Base-by-base conservation (phyloP, 371 early-diverging fungal genomes). In the Coemansia sp. region DNA sequence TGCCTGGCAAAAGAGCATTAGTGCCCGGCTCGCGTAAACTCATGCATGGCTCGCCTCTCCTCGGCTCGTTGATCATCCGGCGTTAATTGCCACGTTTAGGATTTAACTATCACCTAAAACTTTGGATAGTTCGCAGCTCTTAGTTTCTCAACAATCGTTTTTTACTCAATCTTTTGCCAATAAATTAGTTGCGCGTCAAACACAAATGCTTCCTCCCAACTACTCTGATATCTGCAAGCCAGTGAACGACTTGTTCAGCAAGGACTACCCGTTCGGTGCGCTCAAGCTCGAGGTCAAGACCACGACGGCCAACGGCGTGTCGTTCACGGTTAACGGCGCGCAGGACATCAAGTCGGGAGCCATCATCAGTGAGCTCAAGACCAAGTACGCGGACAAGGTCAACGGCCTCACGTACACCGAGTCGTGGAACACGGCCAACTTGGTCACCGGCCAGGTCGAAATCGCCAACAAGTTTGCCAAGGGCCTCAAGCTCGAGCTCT, bases 261-360 rank as follows among this genome's bases (percentile, higher is more conserved):
- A 97, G 87, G 98, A 98, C 85, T 97, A 85, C 84, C 96, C 97
- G 72, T 87, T 92, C 69, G 95, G 95, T 69, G 84, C 88, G 66
- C 89, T 91, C 76, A 96, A 95, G 89, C 91, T 97, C 72, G 99
- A 98, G 82, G 91, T 94, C 81, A 95, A 96, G 90, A 93, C 95
- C 80, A 88, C 88, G 75, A 90, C 97, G 65, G 82, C 91, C 77
- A 94, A 93, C 84, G 96, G 95, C 81, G 92, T 96, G 90, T 89
- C 90, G 71, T 98, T 97, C 89, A 95, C 94, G 77, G 95, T 97
- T 63, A 87, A 87, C 80, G 98, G 97, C 69, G 81, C 84, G 80
- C 91, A 95, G 85, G 95, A 95, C 84, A 87, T 88, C 86, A 95
- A 95, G 88, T 84, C 92, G 62, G 95, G 96, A 64, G 86, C 85